Evolutionary conservation across 2,329 filamentous ascomycete species (phyloP).

Genomic region (Thermoascus crustaceus): DNA sequence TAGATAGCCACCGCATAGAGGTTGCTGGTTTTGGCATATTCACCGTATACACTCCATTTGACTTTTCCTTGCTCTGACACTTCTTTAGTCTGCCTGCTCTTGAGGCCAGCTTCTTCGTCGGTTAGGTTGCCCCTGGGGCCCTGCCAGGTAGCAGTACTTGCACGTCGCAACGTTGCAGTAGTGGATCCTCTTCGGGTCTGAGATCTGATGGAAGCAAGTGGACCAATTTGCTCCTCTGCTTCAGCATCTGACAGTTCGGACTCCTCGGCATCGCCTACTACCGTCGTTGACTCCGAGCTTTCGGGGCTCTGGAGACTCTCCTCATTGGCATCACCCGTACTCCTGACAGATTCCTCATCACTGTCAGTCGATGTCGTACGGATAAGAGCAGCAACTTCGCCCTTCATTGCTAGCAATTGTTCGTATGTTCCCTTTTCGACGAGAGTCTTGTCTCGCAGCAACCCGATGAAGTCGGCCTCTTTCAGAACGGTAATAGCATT

Average conservation of each 20-base stretch:
- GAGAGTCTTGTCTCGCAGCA: slow-evolving; percentile 75
- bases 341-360: slow-evolving; percentile 40
- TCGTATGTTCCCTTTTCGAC: slow-evolving; percentile 84
- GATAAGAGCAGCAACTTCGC: slow-evolving; percentile 76
- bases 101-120: slow-evolving; percentile 67
- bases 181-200: slow-evolving; percentile 56
- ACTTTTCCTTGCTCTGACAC: slow-evolving; percentile 91
- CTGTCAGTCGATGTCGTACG: slow-evolving; percentile 52
- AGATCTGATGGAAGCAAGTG: slow-evolving; percentile 65
- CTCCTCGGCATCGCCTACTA: slow-evolving; percentile 42
- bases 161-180: slow-evolving; percentile 74
- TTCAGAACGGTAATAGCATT: slow-evolving; percentile 88
- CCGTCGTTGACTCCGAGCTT: slow-evolving; percentile 50
- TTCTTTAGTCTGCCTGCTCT: slow-evolving; percentile 81
- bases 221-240: slow-evolving; percentile 63
- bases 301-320: slow-evolving; percentile 64
- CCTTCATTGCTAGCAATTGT: slow-evolving; percentile 88
- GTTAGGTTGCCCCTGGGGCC: slow-evolving; percentile 74
- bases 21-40: slow-evolving; percentile 95
- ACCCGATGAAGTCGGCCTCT: slow-evolving; percentile 79
- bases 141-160: slow-evolving; percentile 83
- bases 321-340: slow-evolving; percentile 50
- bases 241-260: slow-evolving; percentile 47
- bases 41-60: slow-evolving; percentile 89
- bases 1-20: slow-evolving; percentile 76